A percentile compares a stretch with the other conserved stretches of the same genome.
Evolutionary conservation across 140 eudicot species (phyloP).

Genomic region (Artemisia princeps): DNA sequence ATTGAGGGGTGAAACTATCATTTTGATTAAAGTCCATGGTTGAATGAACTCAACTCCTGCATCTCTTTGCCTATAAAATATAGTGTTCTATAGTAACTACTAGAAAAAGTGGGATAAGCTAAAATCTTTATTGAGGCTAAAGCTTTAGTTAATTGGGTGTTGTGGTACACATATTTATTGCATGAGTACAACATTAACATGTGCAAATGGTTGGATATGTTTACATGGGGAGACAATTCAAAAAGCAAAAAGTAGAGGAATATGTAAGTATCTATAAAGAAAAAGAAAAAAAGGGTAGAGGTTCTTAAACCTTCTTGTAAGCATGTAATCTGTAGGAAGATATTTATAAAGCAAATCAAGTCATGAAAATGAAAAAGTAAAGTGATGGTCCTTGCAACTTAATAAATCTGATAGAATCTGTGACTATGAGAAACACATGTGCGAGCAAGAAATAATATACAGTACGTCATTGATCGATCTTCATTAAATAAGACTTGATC

Average conservation of each 20-base stretch:
- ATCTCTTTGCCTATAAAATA: conserved; percentile 14
- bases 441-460: no score
- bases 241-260: conserved; percentile 18
- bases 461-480: neutral
- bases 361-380: conserved; percentile 17
- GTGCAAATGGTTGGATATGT: conserved; percentile 9
- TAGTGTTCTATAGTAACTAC: conserved; percentile 14
- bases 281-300: conserved; percentile 25
- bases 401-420: neutral
- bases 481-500: neutral
- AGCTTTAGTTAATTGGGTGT: conserved; percentile 8
- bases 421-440: no score
- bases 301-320: conserved; percentile 38
- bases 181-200: conserved; percentile 26
- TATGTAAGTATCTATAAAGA: conserved; percentile 5
- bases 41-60: conserved; percentile 25
- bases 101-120: neutral
- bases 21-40: conserved; percentile 22
- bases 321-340: conserved; percentile 28
- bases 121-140: conserved; percentile 14
- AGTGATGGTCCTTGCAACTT: conserved; percentile 13
- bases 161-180: conserved; percentile 19
- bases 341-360: conserved; percentile 26
- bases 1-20: conserved; percentile 25
- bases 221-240: conserved; percentile 2